Evolutionary conservation across 2,329 filamentous ascomycete genomes (phyloP), one percentile per base, ranked within the genome.

Genomic region (Tolypocladium pustulatum): DNA sequence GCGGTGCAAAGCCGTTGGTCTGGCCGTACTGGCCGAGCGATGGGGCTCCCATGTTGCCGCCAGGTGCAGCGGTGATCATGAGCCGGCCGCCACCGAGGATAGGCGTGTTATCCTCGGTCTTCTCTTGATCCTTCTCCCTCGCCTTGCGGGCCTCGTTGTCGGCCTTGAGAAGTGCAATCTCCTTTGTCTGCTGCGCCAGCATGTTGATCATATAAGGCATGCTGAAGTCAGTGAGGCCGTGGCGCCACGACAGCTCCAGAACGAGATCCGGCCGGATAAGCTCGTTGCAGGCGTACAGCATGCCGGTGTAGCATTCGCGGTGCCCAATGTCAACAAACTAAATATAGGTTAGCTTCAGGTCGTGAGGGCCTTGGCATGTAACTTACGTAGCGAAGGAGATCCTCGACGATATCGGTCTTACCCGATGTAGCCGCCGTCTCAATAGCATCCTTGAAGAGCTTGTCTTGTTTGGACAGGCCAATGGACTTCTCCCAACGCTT

Each of bases 201-300:
- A 95, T 89, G 79, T 97, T 99, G 83, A 99, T 97, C 91, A 99
- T 95, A 81, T 96, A 99, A 22, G 94, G 94, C 95, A 99, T 99
- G 54, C 92, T 96, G 77, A 96, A 99, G 78, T 99, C 94, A 68
- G 87, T 86, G 43, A 99, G 87, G 61, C 91, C 91, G 71, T 96
- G 82, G 67, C 94, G 93, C 94, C 94, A 99, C 60, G 94, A 97
- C 59, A 99, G 84, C 78, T 99, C 94, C 74, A 99, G 84, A 60
- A 99, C 88, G 57, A 95, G 81, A 70, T 97, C 91, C 4, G 95
- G 88, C 22, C 91, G 90, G 66, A 99, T 92, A 62, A 99, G 88
- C 60, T 97, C 94, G 76, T 99, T 96, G 81, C 94, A 99, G 57
- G 95, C 88, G 71, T 99, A 99, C 55, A 99, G 83, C 92, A 99